These are phyloP conservation scores for Naganishia albida DNA, from an alignment of 1,284 basidiomycete genomes.

Conservation along the genomic window DNA sequence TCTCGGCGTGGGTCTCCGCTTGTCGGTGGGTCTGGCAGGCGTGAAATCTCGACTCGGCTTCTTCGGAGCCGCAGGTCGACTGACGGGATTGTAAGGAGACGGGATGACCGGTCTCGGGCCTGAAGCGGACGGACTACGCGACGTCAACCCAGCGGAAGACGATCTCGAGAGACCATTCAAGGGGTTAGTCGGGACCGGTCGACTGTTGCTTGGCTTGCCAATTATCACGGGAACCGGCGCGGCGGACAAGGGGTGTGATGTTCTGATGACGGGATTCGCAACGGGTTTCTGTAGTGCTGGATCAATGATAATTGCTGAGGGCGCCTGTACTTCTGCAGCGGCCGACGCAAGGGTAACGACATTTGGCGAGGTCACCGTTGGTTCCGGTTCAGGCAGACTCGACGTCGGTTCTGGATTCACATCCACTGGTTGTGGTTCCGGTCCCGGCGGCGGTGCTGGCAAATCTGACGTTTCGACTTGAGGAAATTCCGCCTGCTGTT, in stretches of 20 bases:
- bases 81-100: slow-evolving; percentile 1
- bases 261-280: background rate
- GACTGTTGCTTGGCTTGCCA: slow-evolving; percentile 1
- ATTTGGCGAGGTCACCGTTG: background rate
- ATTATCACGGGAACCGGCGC: slow-evolving; percentile 10
- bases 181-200: slow-evolving; percentile 17
- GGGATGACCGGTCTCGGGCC: slow-evolving; percentile 9
- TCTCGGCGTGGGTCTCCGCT: slow-evolving; percentile 14
- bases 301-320: slow-evolving; percentile 9
- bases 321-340: background rate
- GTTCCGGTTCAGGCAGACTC: background rate
- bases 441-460: too few species aligned
- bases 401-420: background rate
- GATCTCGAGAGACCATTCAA: slow-evolving; percentile 11
- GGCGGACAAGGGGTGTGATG: slow-evolving; percentile 7
- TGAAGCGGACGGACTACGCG: slow-evolving; percentile 3
- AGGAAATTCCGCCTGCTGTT: too few species aligned
- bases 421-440: too few species aligned
- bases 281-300: slow-evolving; percentile 1
- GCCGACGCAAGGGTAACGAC: background rate
- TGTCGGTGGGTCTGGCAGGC: slow-evolving; percentile 6
- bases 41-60: slow-evolving; percentile 17
- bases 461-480: too few species aligned
- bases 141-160: background rate
- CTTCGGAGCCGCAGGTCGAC: slow-evolving; percentile 5